Base-by-base conservation (phyloP, 768 basidiomycete species). In the Coprinopsis cinerea region DNA sequence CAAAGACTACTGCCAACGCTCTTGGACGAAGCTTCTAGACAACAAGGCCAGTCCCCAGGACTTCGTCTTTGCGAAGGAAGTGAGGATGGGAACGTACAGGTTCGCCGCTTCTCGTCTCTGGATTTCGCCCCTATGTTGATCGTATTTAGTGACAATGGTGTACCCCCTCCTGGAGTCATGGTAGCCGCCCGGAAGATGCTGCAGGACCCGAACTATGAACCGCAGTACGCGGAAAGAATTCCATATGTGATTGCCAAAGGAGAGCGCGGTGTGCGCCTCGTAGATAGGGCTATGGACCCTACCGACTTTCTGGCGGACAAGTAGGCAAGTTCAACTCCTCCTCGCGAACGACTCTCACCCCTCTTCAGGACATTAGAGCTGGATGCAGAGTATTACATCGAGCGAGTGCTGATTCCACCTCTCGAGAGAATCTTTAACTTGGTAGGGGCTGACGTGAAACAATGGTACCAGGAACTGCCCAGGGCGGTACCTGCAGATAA, bases 21-120 rank as follows among this genome's bases (percentile, higher is more conserved):
- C 88, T 9, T 98, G 92, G 92, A 74, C 78, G 9, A 89, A 87
- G 61, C 75, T 99, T 35, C 64, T 93, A 39, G 83, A 90, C 50
- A 83, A 89, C 52, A 83, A 78, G 55, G 83, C 80, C 1, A 85
- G 90, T 2, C 68, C 90, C n/a, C 88, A 94, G 57, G 94, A 98
- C 62, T 96, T 96, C 59, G 85, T 92, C 28, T 92, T 97, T 56
- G 84, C 95, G 0, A 95, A 95, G 61, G 91, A 94, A 66, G 93
- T 98, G 24, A 84, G 71, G 58, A 76, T 98, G 75, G 96, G 96
- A 11, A 89, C 87, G 0, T 98, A 98, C 61, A 92, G 88, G 93
- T 88, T n/a, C n/a, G n/a, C n/a, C n/a, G 46, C 6, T 15, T 42
- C 22, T 3, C 22, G 35, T 2, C 13, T 37, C 9, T 42, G 20